Base-by-base conservation (phyloP, 2,329 filamentous ascomycete genomes). In the Fusarium sp. region DNA sequence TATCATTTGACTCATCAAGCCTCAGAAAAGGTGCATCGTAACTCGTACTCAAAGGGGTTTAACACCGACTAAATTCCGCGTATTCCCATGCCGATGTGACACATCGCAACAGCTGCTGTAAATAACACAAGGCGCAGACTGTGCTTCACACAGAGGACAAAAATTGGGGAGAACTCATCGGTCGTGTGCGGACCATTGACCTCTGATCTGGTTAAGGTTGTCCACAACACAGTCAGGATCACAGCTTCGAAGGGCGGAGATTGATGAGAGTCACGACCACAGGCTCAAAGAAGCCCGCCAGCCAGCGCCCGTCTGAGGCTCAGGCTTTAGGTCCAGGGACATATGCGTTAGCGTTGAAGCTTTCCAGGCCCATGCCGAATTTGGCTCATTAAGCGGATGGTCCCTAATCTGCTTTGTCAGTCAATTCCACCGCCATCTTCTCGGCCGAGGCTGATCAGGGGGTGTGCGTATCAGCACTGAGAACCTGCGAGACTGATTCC, bases 351-450 rank as follows among this genome's bases (percentile, higher is more conserved):
- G 28, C 44, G 45, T 63, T 24, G 28, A 56, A 38, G n/a, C 33
- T 38, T 51, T 49, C 65, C 35, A 47, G n/a, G 35, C 36, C 52
- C 24, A 61, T 72, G 38, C 42, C 45, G 52, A 64, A 68, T 71
- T 64, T 45, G 68, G 63, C 45, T 59, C 44, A 60, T 58, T 47
- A 52, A 48, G 57, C 69, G 59, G 67, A 63, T 68, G 56, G 63
- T 74, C 56, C 72, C 55, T 74, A 69, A 75, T 66, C 59, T 72
- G 72, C 68, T 74, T 75, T 75, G 72, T 74, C 72, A 74, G 58
- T 65, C 57, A 45, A 31, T 55, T 67, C 45, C 20, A 17, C 60
- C 22, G 18, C 20, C n/a, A 49, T 55, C 20, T 48, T 66, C 63
- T 74, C 72, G 72, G 72, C 72, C 72, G 72, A 64, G 56, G 31